Percentiles rank a stretch among this genome's conserved stretches.
Evolutionary conservation across 1,284 basidiomycete species (phyloP).

Genomic region (Inonotus hispidus): DNA sequence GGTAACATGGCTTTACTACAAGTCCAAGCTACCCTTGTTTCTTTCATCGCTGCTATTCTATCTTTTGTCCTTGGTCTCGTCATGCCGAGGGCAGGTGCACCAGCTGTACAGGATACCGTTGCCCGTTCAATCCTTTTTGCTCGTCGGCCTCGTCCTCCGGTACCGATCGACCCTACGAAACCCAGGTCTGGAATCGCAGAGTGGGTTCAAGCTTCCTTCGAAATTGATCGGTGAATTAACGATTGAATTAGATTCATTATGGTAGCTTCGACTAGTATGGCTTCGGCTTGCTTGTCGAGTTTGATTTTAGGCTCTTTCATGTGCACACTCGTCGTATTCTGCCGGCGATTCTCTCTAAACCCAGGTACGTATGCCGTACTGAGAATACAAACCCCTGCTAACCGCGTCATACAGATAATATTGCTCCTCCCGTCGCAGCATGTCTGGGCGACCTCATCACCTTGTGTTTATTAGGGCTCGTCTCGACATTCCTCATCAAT

Average conservation of each 20-base stretch:
- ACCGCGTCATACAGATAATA: slow-evolving; percentile 63
- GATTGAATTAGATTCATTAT: slow-evolving; percentile 59
- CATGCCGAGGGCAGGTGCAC: slow-evolving; percentile 31
- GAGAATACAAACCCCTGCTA: neutral
- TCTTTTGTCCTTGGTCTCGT: slow-evolving; percentile 71
- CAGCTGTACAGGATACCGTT: slow-evolving; percentile 15
- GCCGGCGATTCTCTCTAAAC: slow-evolving; percentile 71
- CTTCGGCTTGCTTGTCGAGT: slow-evolving; percentile 78
- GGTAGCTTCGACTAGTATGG: slow-evolving; percentile 87
- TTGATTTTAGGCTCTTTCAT: slow-evolving; percentile 88
- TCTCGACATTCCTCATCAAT: slow-evolving; percentile 61
- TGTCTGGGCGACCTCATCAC: slow-evolving; percentile 93
- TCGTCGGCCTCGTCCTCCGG: slow-evolving; percentile 16
- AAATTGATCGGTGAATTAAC: neutral
- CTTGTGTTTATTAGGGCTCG: slow-evolving; percentile 67
- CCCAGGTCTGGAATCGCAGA: slow-evolving; percentile 43
- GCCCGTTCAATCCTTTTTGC: neutral
- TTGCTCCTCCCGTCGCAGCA: slow-evolving; percentile 89
- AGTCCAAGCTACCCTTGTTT: slow-evolving; percentile 89
- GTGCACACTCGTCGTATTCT: slow-evolving; percentile 80
- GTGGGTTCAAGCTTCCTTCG: slow-evolving; percentile 36
- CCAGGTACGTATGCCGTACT: slow-evolving; percentile 69
- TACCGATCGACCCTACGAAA: slow-evolving; percentile 20
- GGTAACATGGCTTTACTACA: slow-evolving; percentile 89
- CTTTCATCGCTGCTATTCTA: slow-evolving; percentile 79